A percentile compares a stretch with the other conserved stretches of the same genome.
Evolutionary conservation across 2,329 filamentous ascomycete species (phyloP).

Genomic region (Diaporthe humulicola): DNA sequence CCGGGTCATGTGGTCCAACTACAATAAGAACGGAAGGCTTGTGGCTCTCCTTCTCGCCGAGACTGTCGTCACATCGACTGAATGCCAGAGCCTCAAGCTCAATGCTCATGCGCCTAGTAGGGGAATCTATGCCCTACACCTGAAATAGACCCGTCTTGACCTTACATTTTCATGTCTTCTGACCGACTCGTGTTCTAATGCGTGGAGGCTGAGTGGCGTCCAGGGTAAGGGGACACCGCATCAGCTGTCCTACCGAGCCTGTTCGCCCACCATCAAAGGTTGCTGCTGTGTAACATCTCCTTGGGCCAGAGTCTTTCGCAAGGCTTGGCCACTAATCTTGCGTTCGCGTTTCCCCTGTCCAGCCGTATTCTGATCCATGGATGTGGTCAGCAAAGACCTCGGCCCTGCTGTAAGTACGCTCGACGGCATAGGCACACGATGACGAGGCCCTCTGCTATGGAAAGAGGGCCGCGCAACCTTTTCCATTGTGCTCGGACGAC

Average conservation of each 20-base stretch:
- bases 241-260: not conserved
- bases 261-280: not conserved
- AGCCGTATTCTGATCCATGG: not conserved
- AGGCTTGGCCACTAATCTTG: too few relatives aligned
- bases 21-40: not conserved
- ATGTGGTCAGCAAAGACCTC: not conserved
- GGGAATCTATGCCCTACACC: not conserved
- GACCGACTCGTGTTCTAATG: too few relatives aligned
- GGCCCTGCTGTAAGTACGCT: not conserved
- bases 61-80: not conserved
- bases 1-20: too few relatives aligned
- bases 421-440: not conserved
- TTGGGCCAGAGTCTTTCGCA: not conserved
- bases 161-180: not conserved
- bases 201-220: not conserved
- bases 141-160: not conserved
- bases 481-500: not conserved
- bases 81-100: not conserved
- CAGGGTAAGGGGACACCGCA: not conserved
- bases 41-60: not conserved
- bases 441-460: not conserved
- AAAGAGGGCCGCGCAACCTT: not conserved
- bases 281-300: not conserved
- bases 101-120: not conserved
- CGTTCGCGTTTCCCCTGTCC: too few relatives aligned